Conservation (phyloP, 805 yeast species). For the Pichia nanzhaoensis region DNA sequence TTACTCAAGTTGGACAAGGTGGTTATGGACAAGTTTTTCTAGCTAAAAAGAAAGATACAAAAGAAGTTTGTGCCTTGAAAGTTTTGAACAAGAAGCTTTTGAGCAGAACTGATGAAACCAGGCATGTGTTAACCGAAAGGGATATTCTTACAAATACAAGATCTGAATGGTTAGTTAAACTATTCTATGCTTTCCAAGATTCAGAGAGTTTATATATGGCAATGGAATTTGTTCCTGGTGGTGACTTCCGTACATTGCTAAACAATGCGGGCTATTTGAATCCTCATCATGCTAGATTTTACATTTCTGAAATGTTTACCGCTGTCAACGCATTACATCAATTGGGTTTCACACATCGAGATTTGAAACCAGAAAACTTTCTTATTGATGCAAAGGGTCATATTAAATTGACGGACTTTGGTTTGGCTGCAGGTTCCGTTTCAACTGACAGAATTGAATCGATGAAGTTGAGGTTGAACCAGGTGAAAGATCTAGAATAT, state of each 20-base stretch:
- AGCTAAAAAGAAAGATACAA: conserved; percentile 89
- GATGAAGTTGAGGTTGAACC: conserved; percentile 62
- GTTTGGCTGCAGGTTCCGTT: conserved; percentile 93
- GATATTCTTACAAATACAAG: conserved; percentile 95
- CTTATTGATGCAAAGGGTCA: conserved; percentile 87
- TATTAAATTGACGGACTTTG: conserved; percentile 91
- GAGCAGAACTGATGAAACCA: conserved; percentile 86
- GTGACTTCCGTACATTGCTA: conserved; percentile 90
- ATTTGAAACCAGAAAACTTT: conserved; percentile 91
- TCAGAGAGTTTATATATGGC: conserved; percentile 84
- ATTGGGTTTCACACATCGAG: conserved; percentile 94
- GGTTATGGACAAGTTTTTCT: conserved; percentile 98
- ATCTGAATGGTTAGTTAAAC: conserved; percentile 91
- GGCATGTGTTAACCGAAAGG: conserved; percentile 92
- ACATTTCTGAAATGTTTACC: conserved; percentile 92
- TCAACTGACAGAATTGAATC: conserved; percentile 90
- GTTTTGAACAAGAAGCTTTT: conserved; percentile 81
- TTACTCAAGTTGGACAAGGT: conserved; percentile 99
- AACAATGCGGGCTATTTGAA: conserved; percentile 89
- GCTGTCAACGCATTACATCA: conserved; percentile 91
- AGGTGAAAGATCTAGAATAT: conserved; percentile 68
- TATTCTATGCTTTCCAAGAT: conserved; percentile 93
- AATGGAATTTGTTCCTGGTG: conserved; percentile 99
- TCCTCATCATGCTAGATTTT: conserved; percentile 94
- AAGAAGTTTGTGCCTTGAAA: conserved; percentile 92